Evolutionary conservation across 208 protist species (phyloP).

Genomic region (Wallacemonas sp.): DNA sequence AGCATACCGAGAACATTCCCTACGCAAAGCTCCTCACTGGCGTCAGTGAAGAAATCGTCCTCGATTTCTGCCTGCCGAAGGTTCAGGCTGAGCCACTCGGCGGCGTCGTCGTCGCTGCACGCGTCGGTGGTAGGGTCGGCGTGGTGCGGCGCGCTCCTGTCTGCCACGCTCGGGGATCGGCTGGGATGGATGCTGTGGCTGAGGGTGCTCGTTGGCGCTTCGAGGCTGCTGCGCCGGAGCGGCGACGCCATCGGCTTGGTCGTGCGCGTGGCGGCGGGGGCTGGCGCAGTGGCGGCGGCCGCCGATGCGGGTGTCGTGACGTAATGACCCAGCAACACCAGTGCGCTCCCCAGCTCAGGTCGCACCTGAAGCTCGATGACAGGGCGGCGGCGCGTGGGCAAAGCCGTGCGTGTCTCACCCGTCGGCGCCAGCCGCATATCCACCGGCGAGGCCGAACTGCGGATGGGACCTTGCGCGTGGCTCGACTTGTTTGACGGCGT

Average conservation of each 20-base stretch:
- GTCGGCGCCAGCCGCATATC: not conserved
- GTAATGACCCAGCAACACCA: constrained; percentile 50
- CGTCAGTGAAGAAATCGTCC: constrained; percentile 22
- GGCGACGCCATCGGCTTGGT: not conserved
- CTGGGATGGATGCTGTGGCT: not conserved
- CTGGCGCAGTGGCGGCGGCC: constrained; percentile 11
- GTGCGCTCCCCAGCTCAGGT: constrained; percentile 39
- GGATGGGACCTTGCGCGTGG: not conserved
- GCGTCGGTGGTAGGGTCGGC: not conserved
- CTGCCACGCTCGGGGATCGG: not conserved
- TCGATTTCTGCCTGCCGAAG: constrained; percentile 10
- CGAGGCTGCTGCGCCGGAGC: not conserved
- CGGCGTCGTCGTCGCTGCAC: constrained; percentile 9
- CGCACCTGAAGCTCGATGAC: constrained; percentile 41
- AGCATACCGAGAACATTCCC: constrained; percentile 27
- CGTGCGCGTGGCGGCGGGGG: not conserved
- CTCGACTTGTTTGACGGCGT: not conserved
- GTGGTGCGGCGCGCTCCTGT: not conserved
- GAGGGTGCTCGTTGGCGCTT: too few species aligned
- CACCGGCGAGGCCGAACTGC: not conserved
- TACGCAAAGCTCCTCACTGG: constrained; percentile 24
- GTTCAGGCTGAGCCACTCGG: constrained; percentile 5
- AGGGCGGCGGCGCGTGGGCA: not conserved
- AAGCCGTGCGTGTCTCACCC: not conserved
- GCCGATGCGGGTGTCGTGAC: constrained; percentile 9